Conservation (phyloP, 192 early-diverging fungal species). For the Coemansia sp. region DNA sequence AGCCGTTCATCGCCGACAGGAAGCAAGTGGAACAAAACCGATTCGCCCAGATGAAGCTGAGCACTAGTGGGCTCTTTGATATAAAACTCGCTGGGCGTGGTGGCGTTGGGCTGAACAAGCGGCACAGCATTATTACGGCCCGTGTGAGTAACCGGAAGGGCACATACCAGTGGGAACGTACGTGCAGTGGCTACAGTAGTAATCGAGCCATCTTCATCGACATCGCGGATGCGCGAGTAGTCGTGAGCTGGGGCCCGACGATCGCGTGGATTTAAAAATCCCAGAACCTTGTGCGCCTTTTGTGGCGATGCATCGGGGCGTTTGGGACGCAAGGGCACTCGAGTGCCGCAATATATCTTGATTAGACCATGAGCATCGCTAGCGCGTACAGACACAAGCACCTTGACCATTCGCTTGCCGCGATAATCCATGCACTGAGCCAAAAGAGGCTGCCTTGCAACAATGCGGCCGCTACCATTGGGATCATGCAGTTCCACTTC, state of each 20-base stretch:
- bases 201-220: conserved; percentile 47
- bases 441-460: conserved; percentile 48
- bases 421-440: conserved; percentile 56
- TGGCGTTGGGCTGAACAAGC: conserved; percentile 52
- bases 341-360: conserved; percentile 52
- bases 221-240: conserved; percentile 49
- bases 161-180: conserved; percentile 50
- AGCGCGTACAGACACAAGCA: conserved; percentile 43
- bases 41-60: conserved; percentile 49
- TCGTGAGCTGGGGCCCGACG: conserved; percentile 36
- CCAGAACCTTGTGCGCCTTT: conserved; percentile 43
- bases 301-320: conserved; percentile 6
- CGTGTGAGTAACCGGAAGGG: conserved; percentile 35
- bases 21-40: conserved; percentile 47
- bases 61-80: conserved; percentile 47
- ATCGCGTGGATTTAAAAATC: conserved; percentile 41
- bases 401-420: conserved; percentile 54
- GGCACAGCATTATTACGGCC: conserved; percentile 39
- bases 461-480: conserved; percentile 49
- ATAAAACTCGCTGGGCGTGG: conserved; percentile 52
- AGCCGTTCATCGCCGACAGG: conserved; percentile 52
- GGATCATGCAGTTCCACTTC: conserved; percentile 55
- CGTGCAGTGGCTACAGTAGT: conserved; percentile 38
- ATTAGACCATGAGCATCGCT: conserved; percentile 42
- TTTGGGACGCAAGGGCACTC: conserved; percentile 35